A percentile compares a stretch with the other conserved stretches of the same genome.
Evolutionary conservation across 805 yeast species (phyloP).

Genomic region (Hyphopichia homilentoma): DNA sequence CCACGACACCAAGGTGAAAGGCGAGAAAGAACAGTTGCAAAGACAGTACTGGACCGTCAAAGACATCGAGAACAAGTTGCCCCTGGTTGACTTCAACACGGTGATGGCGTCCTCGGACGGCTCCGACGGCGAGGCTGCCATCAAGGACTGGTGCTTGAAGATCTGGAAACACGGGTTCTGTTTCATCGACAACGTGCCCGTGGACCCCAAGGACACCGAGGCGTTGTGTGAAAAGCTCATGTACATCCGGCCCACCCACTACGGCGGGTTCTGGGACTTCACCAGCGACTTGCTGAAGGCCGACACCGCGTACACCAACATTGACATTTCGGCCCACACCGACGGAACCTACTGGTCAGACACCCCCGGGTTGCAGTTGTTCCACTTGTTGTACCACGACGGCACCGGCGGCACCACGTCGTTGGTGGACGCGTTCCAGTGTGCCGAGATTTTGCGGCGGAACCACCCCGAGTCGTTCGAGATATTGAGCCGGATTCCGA

Average conservation of each 20-base stretch:
- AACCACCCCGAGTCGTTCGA: constrained; percentile 50
- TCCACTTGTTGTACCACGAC: constrained; percentile 62
- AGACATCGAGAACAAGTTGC: constrained; percentile 36
- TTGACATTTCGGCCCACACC: constrained; percentile 62
- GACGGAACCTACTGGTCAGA: constrained; percentile 76
- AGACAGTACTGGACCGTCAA: constrained; percentile 44
- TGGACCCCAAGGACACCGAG: constrained; percentile 55
- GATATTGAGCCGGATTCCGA: constrained; percentile 43
- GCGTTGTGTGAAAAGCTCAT: constrained; percentile 53
- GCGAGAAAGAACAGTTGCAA: constrained; percentile 24
- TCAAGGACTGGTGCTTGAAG: constrained; percentile 53
- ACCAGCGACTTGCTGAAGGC: constrained; percentile 63
- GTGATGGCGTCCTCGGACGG: constrained; percentile 37
- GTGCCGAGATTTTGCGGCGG: constrained; percentile 48
- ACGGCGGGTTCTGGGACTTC: constrained; percentile 81
- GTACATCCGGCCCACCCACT: constrained; percentile 65
- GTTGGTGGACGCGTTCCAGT: constrained; percentile 61
- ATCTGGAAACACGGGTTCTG: constrained; percentile 59
- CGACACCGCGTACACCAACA: constrained; percentile 70
- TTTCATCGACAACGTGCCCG: constrained; percentile 58
- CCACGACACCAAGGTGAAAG: constrained; percentile 20
- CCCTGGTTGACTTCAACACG: constrained; percentile 45
- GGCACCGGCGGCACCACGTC: constrained; percentile 68
- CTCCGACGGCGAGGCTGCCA: constrained; percentile 36
- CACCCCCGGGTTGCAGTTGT: constrained; percentile 67